Base-by-base conservation (phyloP, 23 red algal genomes). In the Gracilaria caudata region DNA sequence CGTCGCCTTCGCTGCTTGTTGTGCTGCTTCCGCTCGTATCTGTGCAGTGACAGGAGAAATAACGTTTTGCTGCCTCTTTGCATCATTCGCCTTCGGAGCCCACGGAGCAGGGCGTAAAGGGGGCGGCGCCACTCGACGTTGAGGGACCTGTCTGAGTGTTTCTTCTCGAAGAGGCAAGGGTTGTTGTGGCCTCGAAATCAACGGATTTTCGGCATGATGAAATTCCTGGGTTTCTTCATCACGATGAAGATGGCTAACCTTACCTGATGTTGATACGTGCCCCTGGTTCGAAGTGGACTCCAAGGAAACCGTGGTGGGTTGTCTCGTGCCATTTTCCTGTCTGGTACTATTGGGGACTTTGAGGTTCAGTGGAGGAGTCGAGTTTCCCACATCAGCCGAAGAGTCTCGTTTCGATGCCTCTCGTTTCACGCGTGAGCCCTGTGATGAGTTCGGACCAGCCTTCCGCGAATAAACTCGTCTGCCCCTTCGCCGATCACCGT, bases 21-120 rank as follows among this genome's bases (percentile, higher is more conserved):
- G 37, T 45, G 37, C 70, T 9, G 40, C 70, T 20, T 75, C 70
- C 35, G 70, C 70, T 43, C 70, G 70, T 46, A 75, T 47, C 70
- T 75, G 70, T 26, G 70, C 70, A 19, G 70, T 75, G 24, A 75
- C 70, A 5, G 70, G 70, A 75, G 70, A 75, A 75, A 75, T 26
- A 28, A n/a, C 14, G 70, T 47, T 75, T 14, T 46, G 70, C 12
- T 24, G 37, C 33, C 24, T 33, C 40, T 75, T 75, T n/a, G 43
- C 43, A 47, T 75, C 70, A 24, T 24, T 75, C 26, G 61, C 6
- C 30, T 71, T 84, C 51, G 59, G 59, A 24, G 80, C 80, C 80
- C 80, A 84, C 0, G 80, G 80, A 25, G 80, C 80, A 45, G 60
- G 80, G 32, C 80, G 80, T 53, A 84, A 66, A 7, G 80, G 80